Evolutionary conservation across 495 filamentous ascomycete species (phyloP), one percentile per base, ranked within the genome.

Genomic region (Pseudomonodictys pantanalensis): DNA sequence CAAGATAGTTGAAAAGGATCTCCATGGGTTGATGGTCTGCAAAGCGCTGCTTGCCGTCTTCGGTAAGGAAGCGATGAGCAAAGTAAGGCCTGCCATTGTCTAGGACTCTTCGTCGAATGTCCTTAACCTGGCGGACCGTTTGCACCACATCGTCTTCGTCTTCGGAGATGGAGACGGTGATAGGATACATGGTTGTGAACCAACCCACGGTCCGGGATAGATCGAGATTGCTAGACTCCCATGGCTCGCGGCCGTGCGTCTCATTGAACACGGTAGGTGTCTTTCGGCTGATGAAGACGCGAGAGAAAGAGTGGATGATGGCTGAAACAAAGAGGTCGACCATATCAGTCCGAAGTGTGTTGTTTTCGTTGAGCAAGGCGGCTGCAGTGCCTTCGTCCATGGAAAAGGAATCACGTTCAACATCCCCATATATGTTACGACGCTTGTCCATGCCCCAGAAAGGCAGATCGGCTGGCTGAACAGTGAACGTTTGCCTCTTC

Each of bases 1-100:
- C 79, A 8, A 74, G 56, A 48, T 79, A 79, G 48, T 80, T 78
- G 61, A 80, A 78, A 0, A 70, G 45, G 2, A 77, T 61, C 45
- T 77, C 75, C 57, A 73, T 71, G 7, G 65, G 64, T 24, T 29
- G 47, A 38, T 71, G 63, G 23, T 55, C 38, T 17, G 61, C 62
- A 44, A 33, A 58, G 1, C 52, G 22, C 32, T 51, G 22, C 28
- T 29, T 58, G 11, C 64, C 64, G 18, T 62, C 52, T 26, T 54
- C 32, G 4, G 62, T 66, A 17, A 68, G 49, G 39, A 43, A 59
- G n/a, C 66, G 57, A 42, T 57, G 53, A 4, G 62, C 56, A 30
- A 65, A 68, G 49, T 69, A 66, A 4, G 58, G 46, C 3, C 64
- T 42, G 6, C 67, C 67, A 41, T 69, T 69, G 26, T 54, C 64